Evolutionary conservation across 2,329 filamentous ascomycete genomes (phyloP).

Genomic region (Fusarium sp.): DNA sequence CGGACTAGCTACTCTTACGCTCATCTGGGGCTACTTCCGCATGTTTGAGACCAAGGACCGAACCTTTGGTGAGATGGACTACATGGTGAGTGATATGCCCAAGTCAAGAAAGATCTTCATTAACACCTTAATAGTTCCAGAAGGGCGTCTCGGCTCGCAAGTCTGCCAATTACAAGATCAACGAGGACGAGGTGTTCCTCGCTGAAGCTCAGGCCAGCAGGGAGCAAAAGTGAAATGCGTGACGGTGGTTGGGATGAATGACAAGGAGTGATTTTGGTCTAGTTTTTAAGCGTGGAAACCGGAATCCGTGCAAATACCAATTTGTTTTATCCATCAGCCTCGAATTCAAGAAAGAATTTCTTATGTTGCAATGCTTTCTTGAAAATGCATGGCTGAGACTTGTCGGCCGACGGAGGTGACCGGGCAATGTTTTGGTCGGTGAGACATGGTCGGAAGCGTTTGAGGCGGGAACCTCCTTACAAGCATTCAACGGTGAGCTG

Average conservation of each 20-base stretch:
- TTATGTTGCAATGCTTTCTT: background rate
- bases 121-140: constrained; percentile 46
- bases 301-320: constrained; percentile 13
- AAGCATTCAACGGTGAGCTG: background rate
- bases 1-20: constrained; percentile 50
- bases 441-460: constrained; percentile 14
- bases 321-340: constrained; percentile 5
- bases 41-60: constrained; percentile 59
- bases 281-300: background rate
- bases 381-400: constrained; percentile 16
- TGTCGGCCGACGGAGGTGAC: constrained; percentile 12
- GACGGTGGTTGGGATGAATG: background rate
- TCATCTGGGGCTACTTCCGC: constrained; percentile 57
- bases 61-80: constrained; percentile 59
- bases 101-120: background rate
- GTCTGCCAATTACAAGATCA: constrained; percentile 51
- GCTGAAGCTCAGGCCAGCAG: constrained; percentile 26
- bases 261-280: background rate
- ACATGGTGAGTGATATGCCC: constrained; percentile 47
- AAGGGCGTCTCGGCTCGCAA: constrained; percentile 53
- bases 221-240: constrained; percentile 26
- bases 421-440: constrained; percentile 14
- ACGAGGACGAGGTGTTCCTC: constrained; percentile 49
- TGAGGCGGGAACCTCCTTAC: background rate
- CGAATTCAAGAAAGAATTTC: background rate